Evolutionary conservation across 495 filamentous ascomycete species (phyloP), one percentile per base, ranked within the genome.

Genomic region (Penicillium silybi): DNA sequence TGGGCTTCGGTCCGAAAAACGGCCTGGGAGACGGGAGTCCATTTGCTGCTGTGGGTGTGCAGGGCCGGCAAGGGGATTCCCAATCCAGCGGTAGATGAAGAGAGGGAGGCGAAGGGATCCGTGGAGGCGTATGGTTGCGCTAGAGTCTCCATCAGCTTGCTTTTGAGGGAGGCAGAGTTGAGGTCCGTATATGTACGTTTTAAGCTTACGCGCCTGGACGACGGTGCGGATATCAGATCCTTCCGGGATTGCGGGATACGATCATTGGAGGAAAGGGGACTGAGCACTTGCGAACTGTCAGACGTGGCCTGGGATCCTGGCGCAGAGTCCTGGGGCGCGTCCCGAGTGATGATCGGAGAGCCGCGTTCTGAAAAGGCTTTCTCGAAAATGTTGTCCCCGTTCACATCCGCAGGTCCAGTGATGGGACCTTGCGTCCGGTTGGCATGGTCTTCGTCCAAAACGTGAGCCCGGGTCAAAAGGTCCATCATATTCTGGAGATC

Each of bases 401-500:
- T 77, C 49, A 85, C 54, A 27, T 83, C 69, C 16, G 90, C 84
- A 26, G 91, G 91, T 38, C 90, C 89, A 15, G 83, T 96, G 39
- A 90, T 51, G 10, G 90, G 87, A 15, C 84, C 89, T 54, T 66
- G 64, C 50, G 66, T 64, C 61, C 59, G 73, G 57, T 58, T 66
- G 58, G 41, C 63, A 68, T 61, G 63, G 61, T 80, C 54, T 60
- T 85, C 73, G 22, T 83, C 80, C 35, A 92, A 77, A 15, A 96
- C 67, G 44, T 90, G 86, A 32, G 92, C 87, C 55, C 84, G 83
- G 16, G 86, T 80, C 46, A 97, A 71, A 18, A 97, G 75, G 60
- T 97, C 90, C 66, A 96, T 82, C 87, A 96, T 89, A 60, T 85
- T 84, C 63, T 96, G 90, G 44, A 89, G 79, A 60, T 97, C 95